These are phyloP conservation scores for Leccinum uliginosum DNA, from an alignment of 768 basidiomycete genomes.

Conservation along the genomic window DNA sequence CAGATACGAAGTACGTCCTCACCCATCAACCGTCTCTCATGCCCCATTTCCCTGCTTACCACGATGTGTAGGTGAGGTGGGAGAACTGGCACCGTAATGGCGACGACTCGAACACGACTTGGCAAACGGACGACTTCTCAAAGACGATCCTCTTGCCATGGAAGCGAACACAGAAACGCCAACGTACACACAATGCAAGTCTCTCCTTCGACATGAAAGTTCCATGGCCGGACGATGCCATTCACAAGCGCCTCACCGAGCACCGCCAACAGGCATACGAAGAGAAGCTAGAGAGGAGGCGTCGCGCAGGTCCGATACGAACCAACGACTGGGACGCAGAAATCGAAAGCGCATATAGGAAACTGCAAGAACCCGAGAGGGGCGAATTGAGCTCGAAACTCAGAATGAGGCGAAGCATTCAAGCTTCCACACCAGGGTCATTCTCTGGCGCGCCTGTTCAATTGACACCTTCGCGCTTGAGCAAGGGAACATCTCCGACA, in stretches of 20 bases:
- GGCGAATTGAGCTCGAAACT: conserved; percentile 23
- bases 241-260: conserved; percentile 40
- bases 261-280: conserved; percentile 42
- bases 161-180: conserved; percentile 30
- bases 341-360: conserved; percentile 17
- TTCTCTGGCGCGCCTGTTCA: not conserved
- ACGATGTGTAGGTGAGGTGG: conserved; percentile 46
- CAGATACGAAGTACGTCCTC: conserved; percentile 30
- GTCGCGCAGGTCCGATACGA: conserved; percentile 2
- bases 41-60: not conserved
- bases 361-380: conserved; percentile 24
- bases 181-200: conserved; percentile 27
- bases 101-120: conserved; percentile 53
- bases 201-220: conserved; percentile 37
- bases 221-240: conserved; percentile 37
- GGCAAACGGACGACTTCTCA: conserved; percentile 34
- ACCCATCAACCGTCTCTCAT: not conserved
- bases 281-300: conserved; percentile 36
- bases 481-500: conserved; percentile 14
- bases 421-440: conserved; percentile 6
- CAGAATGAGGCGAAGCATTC: conserved; percentile 15
- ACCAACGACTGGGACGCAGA: conserved; percentile 26
- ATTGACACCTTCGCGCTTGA: conserved; percentile 1
- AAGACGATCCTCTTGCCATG: conserved; percentile 28
- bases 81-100: conserved; percentile 46